Conservation (phyloP, 805 yeast genomes). For the Teunomyces gatunensis region DNA sequence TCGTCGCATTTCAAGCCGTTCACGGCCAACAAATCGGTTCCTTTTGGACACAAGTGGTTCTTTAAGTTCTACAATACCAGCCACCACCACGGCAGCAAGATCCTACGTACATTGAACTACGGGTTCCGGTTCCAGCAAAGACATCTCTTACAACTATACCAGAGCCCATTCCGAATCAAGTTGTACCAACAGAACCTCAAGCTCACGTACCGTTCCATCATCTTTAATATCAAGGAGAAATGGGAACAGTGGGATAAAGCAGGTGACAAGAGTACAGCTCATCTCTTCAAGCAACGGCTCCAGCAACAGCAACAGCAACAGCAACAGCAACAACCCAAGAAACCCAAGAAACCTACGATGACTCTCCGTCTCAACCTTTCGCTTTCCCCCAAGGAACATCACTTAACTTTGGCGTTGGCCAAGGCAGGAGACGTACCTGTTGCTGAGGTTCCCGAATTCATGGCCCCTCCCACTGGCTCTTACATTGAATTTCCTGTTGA, state of each 20-base stretch:
- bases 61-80: constrained; percentile 11
- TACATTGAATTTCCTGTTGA: constrained; percentile 35
- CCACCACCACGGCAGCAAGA: constrained; percentile 3
- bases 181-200: constrained; percentile 17
- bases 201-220: constrained; percentile 18
- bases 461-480: constrained; percentile 20
- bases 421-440: constrained; percentile 4
- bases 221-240: constrained; percentile 9
- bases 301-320: constrained; percentile 1
- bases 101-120: constrained; percentile 2
- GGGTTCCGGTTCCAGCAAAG: constrained; percentile 17
- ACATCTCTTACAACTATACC: constrained; percentile 23
- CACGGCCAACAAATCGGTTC: constrained; percentile 5
- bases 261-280: neutral
- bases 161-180: constrained; percentile 17
- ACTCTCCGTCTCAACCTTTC: constrained; percentile 27
- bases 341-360: neutral
- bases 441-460: constrained; percentile 13
- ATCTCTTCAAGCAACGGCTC: neutral
- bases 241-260: neutral
- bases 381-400: constrained; percentile 23
- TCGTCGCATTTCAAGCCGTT: constrained; percentile 7
- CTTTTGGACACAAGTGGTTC: constrained; percentile 8
- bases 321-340: neutral
- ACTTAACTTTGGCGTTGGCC: constrained; percentile 19